These are phyloP conservation scores for Parmales sp. DNA, from an alignment of 108 stramenopile species.

Conservation along the genomic window DNA sequence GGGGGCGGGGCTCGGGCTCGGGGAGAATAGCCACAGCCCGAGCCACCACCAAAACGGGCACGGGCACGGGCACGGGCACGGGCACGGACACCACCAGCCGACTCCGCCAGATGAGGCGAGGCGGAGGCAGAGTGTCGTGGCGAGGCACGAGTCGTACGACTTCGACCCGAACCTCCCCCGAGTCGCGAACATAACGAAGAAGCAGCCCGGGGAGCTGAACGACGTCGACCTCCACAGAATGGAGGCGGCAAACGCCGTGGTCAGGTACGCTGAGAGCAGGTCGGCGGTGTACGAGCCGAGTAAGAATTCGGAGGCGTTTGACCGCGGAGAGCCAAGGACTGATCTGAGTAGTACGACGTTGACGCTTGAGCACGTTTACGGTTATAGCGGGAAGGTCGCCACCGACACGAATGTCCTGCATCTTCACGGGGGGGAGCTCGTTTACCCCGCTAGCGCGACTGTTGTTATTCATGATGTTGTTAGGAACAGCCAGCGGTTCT, in stretches of 20 bases:
- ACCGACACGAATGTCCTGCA: conserved; percentile 24
- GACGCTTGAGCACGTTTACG: conserved; percentile 26
- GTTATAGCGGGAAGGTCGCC: conserved; percentile 19
- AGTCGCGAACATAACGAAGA: conserved; percentile 9
- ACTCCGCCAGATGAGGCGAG: background rate
- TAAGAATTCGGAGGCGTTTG: background rate
- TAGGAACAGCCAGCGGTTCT: conserved; percentile 23
- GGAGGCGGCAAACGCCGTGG: conserved; percentile 18
- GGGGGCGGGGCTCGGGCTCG: background rate
- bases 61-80: too few relatives aligned
- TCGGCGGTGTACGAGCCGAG: conserved; percentile 21
- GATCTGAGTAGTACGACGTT: background rate
- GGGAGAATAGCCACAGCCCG: background rate
- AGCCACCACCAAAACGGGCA: too few relatives aligned
- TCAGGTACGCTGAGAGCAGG: conserved; percentile 12
- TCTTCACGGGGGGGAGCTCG: conserved; percentile 25
- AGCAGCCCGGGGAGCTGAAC: conserved; percentile 10
- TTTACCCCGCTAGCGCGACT: conserved; percentile 21
- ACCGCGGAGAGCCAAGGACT: background rate
- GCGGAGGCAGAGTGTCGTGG: conserved; percentile 5
- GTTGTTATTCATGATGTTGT: conserved; percentile 26
- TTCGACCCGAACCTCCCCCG: conserved; percentile 8
- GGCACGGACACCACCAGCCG: too few relatives aligned
- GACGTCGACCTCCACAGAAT: conserved; percentile 12
- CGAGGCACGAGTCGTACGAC: conserved; percentile 10